phyloP scores from a whole-genome alignment of 1,139 yeast species.

The Lodderomyces parapsilosis region DNA sequence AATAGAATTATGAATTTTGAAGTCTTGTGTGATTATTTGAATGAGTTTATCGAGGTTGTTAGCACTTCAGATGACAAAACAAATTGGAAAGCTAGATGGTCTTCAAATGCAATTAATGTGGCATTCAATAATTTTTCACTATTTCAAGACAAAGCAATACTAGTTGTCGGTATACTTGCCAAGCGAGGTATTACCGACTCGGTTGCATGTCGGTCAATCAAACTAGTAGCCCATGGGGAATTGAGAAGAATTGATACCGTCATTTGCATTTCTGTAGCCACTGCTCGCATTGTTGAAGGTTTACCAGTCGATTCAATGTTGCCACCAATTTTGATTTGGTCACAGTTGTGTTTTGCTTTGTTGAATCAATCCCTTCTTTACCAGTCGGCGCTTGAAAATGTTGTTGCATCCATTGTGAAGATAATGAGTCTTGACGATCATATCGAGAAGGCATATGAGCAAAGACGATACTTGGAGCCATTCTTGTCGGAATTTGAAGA shows the following conservation, averaged over 20 bases:
- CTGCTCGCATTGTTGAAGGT: conserved; percentile 64
- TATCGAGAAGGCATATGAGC: conserved; percentile 33
- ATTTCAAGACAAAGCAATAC: conserved; percentile 69
- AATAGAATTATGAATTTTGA: conserved; percentile 58
- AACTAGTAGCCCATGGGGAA: conserved; percentile 22
- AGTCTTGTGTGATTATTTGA: conserved; percentile 59
- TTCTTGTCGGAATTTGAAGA: conserved; percentile 48
- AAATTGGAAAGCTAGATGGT: conserved; percentile 71
- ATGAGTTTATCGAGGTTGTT: conserved; percentile 47
- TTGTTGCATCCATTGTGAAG: conserved; percentile 29
- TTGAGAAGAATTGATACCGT: conserved; percentile 32
- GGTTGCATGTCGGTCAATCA: conserved; percentile 50
- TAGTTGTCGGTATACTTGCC: conserved; percentile 70
- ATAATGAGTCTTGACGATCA: conserved; percentile 25
- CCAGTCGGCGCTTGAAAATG: conserved; percentile 54
- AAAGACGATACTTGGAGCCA: conserved; percentile 40
- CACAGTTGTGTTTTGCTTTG: conserved; percentile 42
- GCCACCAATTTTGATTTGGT: conserved; percentile 66
- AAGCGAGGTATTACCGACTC: conserved; percentile 63
- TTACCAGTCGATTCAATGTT: conserved; percentile 53
- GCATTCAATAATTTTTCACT: conserved; percentile 62
- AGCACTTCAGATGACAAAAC: conserved; percentile 56
- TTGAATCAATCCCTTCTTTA: conserved; percentile 39
- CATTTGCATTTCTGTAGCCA: conserved; percentile 44
- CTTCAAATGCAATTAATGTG: conserved; percentile 61